phyloP scores from a whole-genome alignment of 2,329 filamentous ascomycete species.

The Fusarium sulawesiense region DNA sequence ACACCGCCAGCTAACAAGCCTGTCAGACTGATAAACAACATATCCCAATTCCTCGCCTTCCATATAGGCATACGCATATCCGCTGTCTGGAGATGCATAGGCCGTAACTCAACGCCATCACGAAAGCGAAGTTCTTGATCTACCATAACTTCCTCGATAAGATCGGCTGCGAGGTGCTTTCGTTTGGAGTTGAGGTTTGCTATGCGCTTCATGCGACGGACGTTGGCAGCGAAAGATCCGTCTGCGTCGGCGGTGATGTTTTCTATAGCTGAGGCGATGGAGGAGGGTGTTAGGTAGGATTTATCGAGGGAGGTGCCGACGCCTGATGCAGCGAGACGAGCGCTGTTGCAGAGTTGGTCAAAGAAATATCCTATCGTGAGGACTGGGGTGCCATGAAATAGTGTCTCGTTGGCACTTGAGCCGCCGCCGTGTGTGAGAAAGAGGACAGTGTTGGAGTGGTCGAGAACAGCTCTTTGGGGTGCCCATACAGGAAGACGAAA shows the following conservation, averaged over 20 bases:
- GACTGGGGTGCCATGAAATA: constrained; percentile 54
- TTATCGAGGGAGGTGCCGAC: constrained; percentile 53
- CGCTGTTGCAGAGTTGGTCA: constrained; percentile 55
- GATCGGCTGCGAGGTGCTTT: constrained; percentile 54
- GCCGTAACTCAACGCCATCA: constrained; percentile 38
- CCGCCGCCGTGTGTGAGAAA: constrained; percentile 58
- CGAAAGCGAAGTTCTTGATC: constrained; percentile 48
- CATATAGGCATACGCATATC: constrained; percentile 55
- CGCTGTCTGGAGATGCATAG: constrained; percentile 59
- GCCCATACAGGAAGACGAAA: constrained; percentile 52
- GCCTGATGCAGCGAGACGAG: constrained; percentile 51
- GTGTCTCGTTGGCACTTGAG: constrained; percentile 55
- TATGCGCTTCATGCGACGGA: constrained; percentile 53
- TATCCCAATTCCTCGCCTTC: constrained; percentile 55
- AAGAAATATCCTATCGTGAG: constrained; percentile 54
- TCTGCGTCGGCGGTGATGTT: constrained; percentile 47
- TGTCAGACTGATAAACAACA: constrained; percentile 44
- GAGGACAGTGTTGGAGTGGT: constrained; percentile 48
- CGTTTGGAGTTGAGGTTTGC: constrained; percentile 51
- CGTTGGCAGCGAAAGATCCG: constrained; percentile 49
- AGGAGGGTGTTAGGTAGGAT: constrained; percentile 48
- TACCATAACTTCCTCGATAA: constrained; percentile 56
- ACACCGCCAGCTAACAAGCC: constrained; percentile 15
- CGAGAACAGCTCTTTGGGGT: constrained; percentile 56
- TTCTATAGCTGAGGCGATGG: constrained; percentile 48